These are phyloP conservation scores for Discostella pseudostelligera DNA, from an alignment of 108 stramenopile species.

Conservation along the genomic window DNA sequence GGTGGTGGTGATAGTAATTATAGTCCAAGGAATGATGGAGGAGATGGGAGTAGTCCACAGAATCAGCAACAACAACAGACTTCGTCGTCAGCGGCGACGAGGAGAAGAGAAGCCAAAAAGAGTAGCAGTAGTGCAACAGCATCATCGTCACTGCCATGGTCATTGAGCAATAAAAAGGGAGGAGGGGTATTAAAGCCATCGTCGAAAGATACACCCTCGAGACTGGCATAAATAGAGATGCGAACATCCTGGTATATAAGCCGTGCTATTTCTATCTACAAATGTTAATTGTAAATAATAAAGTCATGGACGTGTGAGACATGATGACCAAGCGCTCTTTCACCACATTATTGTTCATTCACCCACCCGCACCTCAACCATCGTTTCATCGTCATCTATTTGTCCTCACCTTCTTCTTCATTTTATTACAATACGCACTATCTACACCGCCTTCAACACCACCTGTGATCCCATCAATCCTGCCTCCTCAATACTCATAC, in stretches of 20 bases:
- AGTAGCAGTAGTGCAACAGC: slow-evolving; percentile 14
- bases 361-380: too few species aligned
- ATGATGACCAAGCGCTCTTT: too few species aligned
- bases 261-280: too few species aligned
- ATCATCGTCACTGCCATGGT: not conserved
- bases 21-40: slow-evolving; percentile 32
- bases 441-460: slow-evolving; percentile 37
- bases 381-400: too few species aligned
- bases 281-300: too few species aligned
- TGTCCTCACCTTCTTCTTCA: too few species aligned
- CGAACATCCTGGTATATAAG: too few species aligned
- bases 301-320: too few species aligned
- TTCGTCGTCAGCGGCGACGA: slow-evolving; percentile 9
- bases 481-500: slow-evolving; percentile 58
- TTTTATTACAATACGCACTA: too few species aligned
- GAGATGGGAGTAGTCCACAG: not conserved
- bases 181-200: slow-evolving; percentile 59
- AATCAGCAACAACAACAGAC: not conserved
- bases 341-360: too few species aligned
- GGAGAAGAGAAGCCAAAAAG: slow-evolving; percentile 15
- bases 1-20: slow-evolving; percentile 4
- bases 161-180: not conserved
- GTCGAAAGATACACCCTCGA: slow-evolving; percentile 73
- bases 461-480: slow-evolving; percentile 80
- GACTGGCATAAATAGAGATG: slow-evolving; percentile 27